Conservation (phyloP, 75 land plant genomes). For the Pinus albicaulis region DNA sequence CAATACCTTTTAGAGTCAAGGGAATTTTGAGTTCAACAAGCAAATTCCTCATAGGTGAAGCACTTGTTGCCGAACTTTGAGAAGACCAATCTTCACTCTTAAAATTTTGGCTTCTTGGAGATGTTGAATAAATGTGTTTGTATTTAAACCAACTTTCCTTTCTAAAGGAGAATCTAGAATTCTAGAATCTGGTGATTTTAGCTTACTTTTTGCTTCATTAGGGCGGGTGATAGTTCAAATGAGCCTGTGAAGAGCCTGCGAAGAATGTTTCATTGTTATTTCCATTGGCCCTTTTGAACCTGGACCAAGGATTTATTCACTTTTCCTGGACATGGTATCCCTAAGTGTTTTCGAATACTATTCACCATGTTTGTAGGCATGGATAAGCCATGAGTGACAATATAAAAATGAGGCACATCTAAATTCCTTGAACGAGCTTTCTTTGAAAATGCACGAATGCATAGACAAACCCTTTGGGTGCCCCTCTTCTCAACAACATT, state of each 20-base stretch:
- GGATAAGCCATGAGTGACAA: slow-evolving; percentile 37
- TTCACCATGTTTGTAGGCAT: slow-evolving; percentile 68
- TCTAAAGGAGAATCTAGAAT: not conserved
- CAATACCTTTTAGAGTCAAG: not conserved
- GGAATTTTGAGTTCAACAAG: not conserved
- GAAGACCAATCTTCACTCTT: slow-evolving; percentile 2
- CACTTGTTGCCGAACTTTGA: not conserved
- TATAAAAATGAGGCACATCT: slow-evolving; percentile 69
- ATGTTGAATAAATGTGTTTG: not conserved
- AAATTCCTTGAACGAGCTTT: slow-evolving; percentile 57
- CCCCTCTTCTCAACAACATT: slow-evolving; percentile 84
- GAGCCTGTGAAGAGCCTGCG: not conserved
- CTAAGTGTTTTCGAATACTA: slow-evolving; percentile 45
- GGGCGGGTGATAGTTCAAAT: not conserved
- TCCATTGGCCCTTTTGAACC: slow-evolving; percentile 8
- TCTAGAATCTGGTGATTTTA: not conserved
- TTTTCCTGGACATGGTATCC: slow-evolving; percentile 16
- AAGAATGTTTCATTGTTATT: not conserved
- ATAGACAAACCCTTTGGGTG: slow-evolving; percentile 72
- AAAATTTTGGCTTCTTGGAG: slow-evolving; percentile 3
- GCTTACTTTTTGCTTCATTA: slow-evolving; percentile 5
- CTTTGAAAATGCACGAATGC: slow-evolving; percentile 71
- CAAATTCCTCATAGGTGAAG: not conserved
- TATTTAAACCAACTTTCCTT: not conserved
- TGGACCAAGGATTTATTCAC: not conserved